Conservation (phyloP, 257 asterid genomes). For the Penstemon davidsonii region DNA sequence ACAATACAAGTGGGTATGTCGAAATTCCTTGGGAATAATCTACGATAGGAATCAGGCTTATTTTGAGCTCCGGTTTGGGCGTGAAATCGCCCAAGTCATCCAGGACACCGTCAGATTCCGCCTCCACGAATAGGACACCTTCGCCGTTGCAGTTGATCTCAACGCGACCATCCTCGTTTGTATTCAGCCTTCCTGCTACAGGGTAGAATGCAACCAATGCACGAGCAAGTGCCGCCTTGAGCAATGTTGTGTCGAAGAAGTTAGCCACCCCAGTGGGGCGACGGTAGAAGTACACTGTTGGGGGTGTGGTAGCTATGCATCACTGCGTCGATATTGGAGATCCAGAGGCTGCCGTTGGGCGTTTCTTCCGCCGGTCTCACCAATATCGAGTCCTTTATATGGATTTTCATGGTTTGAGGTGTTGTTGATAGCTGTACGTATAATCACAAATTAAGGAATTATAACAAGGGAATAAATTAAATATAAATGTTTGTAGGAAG, state of each 20-base stretch:
- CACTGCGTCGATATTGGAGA: slow-evolving; percentile 54
- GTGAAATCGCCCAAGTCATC: too few relatives aligned
- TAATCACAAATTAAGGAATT: too few relatives aligned
- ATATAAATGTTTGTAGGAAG: too few relatives aligned
- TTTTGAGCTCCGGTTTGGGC: too few relatives aligned
- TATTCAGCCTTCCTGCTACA: slow-evolving; percentile 53
- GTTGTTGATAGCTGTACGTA: too few relatives aligned
- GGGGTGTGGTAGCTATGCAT: slow-evolving; percentile 47
- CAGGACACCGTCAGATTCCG: too few relatives aligned
- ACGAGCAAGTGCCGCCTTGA: slow-evolving; percentile 51
- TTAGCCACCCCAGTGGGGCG: slow-evolving; percentile 29
- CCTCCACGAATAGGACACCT: too few relatives aligned
- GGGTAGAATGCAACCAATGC: slow-evolving; percentile 68
- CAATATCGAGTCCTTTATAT: slow-evolving; percentile 32
- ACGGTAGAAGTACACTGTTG: slow-evolving; percentile 47
- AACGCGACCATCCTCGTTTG: slow-evolving; percentile 50
- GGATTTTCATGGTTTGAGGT: slow-evolving; percentile 19
- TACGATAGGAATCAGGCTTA: too few relatives aligned
- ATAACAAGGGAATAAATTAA: too few relatives aligned
- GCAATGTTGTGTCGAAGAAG: slow-evolving; percentile 50
- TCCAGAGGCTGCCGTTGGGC: slow-evolving; percentile 49
- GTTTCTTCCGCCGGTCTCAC: slow-evolving; percentile 45
- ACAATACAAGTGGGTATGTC: too few relatives aligned
- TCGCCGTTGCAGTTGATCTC: slow-evolving; percentile 35
- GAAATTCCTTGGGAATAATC: too few relatives aligned